These are phyloP conservation scores for Solanum sitiens DNA, from an alignment of 257 asterid species.

Conservation along the genomic window DNA sequence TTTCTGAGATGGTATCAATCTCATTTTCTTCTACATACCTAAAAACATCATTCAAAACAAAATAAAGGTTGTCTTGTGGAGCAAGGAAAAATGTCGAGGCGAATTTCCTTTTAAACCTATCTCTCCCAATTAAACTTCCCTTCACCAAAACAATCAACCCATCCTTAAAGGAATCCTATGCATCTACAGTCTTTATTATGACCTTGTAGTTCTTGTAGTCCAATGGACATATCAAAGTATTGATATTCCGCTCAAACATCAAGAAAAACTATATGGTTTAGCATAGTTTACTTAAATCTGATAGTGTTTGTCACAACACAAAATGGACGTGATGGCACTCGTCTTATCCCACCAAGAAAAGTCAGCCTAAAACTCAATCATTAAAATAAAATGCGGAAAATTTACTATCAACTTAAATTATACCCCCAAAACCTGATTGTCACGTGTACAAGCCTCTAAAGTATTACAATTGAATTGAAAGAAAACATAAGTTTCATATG, in stretches of 20 bases:
- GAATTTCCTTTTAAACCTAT: conserved; percentile 54
- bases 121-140: conserved; percentile 75
- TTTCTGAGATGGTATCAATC: conserved; percentile 12
- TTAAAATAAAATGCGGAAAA: too few relatives aligned
- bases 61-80: conserved; percentile 85
- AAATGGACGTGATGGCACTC: too few relatives aligned
- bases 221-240: conserved; percentile 63
- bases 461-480: too few relatives aligned
- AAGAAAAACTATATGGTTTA: background rate
- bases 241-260: conserved; percentile 47
- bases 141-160: conserved; percentile 85
- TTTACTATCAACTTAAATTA: too few relatives aligned
- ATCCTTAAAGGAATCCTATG: conserved; percentile 57
- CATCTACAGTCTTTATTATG: conserved; percentile 79
- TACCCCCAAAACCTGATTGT: too few relatives aligned
- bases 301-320: too few relatives aligned
- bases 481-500: too few relatives aligned
- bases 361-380: too few relatives aligned
- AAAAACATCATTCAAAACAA: conserved; percentile 68
- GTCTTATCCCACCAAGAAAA: too few relatives aligned
- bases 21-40: conserved; percentile 58
- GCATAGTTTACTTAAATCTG: too few relatives aligned
- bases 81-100: conserved; percentile 86
- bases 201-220: conserved; percentile 85
- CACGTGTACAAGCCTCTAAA: too few relatives aligned